Percentiles rank a stretch among this genome's conserved stretches.
Evolutionary conservation across 441 rosid genomes (phyloP).

Genomic region (Pelargonium cotyledonis): DNA sequence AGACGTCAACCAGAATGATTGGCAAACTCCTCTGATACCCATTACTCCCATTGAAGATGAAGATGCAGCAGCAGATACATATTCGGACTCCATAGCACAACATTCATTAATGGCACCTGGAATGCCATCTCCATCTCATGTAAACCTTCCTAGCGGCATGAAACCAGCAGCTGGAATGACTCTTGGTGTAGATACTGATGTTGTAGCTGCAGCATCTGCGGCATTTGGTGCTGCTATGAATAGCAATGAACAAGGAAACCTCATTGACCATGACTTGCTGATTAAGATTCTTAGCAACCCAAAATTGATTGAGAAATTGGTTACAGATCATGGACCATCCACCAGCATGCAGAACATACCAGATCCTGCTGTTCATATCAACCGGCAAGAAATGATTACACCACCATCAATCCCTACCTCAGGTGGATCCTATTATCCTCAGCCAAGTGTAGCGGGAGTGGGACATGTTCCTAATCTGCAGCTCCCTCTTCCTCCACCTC

Average conservation of each 20-base stretch:
- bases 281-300: slow-evolving; percentile 73
- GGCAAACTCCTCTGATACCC: slow-evolving; percentile 52
- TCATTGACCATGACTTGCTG: slow-evolving; percentile 79
- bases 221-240: slow-evolving; percentile 58
- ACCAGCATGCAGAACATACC: slow-evolving; percentile 34
- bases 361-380: slow-evolving; percentile 33
- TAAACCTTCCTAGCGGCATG: slow-evolving; percentile 25
- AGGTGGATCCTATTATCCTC: slow-evolving; percentile 46
- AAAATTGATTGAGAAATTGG: slow-evolving; percentile 63
- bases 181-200: slow-evolving; percentile 39
- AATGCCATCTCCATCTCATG: slow-evolving; percentile 21
- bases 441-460: slow-evolving; percentile 35
- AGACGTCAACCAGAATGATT: slow-evolving; percentile 35
- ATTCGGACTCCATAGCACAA: slow-evolving; percentile 38
- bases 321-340: slow-evolving; percentile 44
- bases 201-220: slow-evolving; percentile 50
- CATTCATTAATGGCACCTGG: slow-evolving; percentile 33
- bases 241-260: slow-evolving; percentile 53
- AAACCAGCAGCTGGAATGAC: slow-evolving; percentile 25
- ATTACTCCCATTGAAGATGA: slow-evolving; percentile 86
- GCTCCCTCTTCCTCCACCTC: slow-evolving; percentile 20
- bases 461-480: slow-evolving; percentile 24
- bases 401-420: slow-evolving; percentile 34
- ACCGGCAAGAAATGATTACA: slow-evolving; percentile 34
- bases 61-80: slow-evolving; percentile 41